Conservation (phyloP, 1,139 yeast genomes). For the Wickerhamomyces sp. region DNA sequence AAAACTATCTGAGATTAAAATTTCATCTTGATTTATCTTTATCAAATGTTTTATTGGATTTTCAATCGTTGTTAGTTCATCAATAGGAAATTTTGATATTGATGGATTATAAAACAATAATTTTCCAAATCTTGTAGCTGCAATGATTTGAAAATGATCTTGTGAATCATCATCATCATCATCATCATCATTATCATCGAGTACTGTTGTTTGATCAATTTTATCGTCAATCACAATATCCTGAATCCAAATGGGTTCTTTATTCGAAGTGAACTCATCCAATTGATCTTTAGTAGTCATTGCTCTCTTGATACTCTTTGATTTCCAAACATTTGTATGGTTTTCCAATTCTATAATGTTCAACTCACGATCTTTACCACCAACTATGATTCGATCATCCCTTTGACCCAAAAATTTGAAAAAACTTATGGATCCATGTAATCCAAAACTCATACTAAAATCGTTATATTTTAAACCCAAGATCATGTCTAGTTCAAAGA, state of each 20-base stretch:
- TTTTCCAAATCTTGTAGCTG: slow-evolving; percentile 21
- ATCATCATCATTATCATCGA: no score
- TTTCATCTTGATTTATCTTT: slow-evolving; percentile 1
- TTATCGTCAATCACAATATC: slow-evolving; percentile 13
- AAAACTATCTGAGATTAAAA: slow-evolving; percentile 19
- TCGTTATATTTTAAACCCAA: slow-evolving; percentile 13
- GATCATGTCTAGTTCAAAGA: slow-evolving; percentile 12
- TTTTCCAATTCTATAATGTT: slow-evolving; percentile 15
- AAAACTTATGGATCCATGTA: slow-evolving; percentile 19
- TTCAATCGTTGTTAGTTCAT: slow-evolving; percentile 17
- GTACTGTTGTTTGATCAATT: no score
- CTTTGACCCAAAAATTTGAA: slow-evolving; percentile 11
- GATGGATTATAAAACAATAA: slow-evolving; percentile 14
- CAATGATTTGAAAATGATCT: slow-evolving; percentile 11
- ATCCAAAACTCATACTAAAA: slow-evolving; percentile 20
- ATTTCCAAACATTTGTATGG: slow-evolving; percentile 18
- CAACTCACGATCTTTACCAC: slow-evolving; percentile 22
- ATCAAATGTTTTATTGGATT: slow-evolving; percentile 17
- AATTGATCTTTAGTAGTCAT: slow-evolving; percentile 1
- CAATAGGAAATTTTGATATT: slow-evolving; percentile 18
- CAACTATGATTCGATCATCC: slow-evolving; percentile 11
- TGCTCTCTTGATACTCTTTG: slow-evolving; percentile 11
- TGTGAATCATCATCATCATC: slow-evolving; percentile 1
- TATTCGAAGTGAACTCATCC: slow-evolving; percentile 1
- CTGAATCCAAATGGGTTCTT: slow-evolving; percentile 21